Conservation (phyloP, 2,329 filamentous ascomycete genomes). For the Mycogone perniciosa region DNA sequence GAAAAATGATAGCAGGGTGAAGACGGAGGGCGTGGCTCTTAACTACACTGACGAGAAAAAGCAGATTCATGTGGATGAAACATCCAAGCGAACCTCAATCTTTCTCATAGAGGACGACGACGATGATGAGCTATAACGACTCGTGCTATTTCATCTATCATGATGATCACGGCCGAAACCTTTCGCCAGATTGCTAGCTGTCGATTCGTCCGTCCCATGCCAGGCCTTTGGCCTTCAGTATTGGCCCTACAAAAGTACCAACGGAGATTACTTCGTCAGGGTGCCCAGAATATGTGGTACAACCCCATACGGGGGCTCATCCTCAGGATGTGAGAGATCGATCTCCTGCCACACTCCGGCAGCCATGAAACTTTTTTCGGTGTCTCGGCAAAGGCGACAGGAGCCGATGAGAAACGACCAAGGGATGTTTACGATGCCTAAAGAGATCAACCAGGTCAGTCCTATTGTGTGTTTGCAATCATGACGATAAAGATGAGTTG, state of each 20-base stretch:
- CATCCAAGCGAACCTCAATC: constrained; percentile 26
- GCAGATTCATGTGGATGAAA: constrained; percentile 16
- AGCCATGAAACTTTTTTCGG: constrained; percentile 38
- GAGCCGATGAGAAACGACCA: constrained; percentile 49
- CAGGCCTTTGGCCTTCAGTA: no score
- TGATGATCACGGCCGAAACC: no score
- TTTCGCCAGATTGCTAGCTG: neutral
- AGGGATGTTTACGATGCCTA: constrained; percentile 44
- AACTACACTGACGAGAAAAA: constrained; percentile 14
- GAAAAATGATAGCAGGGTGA: constrained; percentile 14
- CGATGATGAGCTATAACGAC: constrained; percentile 30
- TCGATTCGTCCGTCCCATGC: neutral
- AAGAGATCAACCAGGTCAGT: constrained; percentile 1
- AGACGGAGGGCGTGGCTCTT: constrained; percentile 14
- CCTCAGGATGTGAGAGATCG: constrained; percentile 37
- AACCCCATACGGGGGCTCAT: constrained; percentile 36
- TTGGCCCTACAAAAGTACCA: no score
- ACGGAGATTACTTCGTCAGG: constrained; percentile 39
- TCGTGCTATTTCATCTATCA: constrained; percentile 4
- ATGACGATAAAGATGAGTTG: neutral
- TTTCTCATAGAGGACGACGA: constrained; percentile 35
- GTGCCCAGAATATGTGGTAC: constrained; percentile 47
- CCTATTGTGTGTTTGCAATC: neutral
- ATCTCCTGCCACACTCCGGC: constrained; percentile 46
- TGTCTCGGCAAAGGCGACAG: constrained; percentile 45